Evolutionary conservation across 2,329 filamentous ascomycete species (phyloP).

Genomic region (Chalara sp.): DNA sequence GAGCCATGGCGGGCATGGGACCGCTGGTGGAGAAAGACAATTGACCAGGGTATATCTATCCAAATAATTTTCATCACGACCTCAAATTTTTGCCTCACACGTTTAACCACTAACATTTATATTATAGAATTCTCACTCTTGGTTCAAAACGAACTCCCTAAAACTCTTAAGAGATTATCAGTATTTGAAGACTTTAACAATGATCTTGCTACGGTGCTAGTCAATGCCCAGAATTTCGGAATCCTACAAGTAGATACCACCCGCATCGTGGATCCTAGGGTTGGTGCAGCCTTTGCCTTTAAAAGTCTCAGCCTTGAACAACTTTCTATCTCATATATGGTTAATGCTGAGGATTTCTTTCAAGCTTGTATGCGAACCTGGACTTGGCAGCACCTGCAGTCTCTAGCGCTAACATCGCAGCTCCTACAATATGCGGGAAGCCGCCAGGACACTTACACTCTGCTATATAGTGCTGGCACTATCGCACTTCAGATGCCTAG

Average conservation of each 20-base stretch:
- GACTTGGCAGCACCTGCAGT: slow-evolving; percentile 25
- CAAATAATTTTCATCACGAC: not conserved
- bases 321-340: slow-evolving; percentile 25
- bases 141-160: not conserved
- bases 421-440: slow-evolving; percentile 16
- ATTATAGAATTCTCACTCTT: not conserved
- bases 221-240: not conserved
- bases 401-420: slow-evolving; percentile 29
- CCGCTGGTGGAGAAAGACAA: not conserved
- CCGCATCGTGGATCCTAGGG: not conserved
- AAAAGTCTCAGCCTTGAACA: slow-evolving; percentile 24
- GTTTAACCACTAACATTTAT: not conserved
- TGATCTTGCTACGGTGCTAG: not conserved
- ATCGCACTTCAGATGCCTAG: slow-evolving; percentile 23
- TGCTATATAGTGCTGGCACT: slow-evolving; percentile 21
- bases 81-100: not conserved
- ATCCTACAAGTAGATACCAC: not conserved
- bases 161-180: not conserved
- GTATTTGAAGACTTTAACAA: not conserved
- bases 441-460: slow-evolving; percentile 12
- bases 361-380: slow-evolving; percentile 15
- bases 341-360: slow-evolving; percentile 26
- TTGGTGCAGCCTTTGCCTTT: slow-evolving; percentile 18
- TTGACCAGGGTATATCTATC: not conserved
- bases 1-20: slow-evolving; percentile 26